phyloP scores from a whole-genome alignment of 257 asterid species.

The Capsicum rhomboideum region DNA sequence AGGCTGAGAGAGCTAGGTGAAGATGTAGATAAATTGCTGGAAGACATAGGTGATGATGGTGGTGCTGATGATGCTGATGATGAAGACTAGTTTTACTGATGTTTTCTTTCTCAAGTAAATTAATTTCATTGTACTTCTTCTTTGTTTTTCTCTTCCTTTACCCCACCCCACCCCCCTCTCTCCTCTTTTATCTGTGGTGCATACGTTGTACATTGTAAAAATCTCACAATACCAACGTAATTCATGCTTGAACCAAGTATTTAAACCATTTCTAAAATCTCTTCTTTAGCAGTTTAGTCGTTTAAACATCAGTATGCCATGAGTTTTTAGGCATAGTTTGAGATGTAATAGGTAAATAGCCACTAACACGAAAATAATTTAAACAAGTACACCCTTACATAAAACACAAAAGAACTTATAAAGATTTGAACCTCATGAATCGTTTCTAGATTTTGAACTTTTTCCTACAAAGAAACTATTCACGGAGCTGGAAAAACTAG shows the following conservation, averaged over 20 bases:
- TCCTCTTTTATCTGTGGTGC: background rate
- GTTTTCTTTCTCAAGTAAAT: background rate
- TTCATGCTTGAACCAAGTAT: background rate
- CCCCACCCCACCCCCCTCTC: background rate
- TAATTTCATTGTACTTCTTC: background rate
- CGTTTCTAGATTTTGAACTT: too few relatives aligned
- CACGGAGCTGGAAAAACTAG: too few relatives aligned
- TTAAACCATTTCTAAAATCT: too few relatives aligned
- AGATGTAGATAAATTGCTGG: constrained; percentile 65
- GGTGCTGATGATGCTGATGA: constrained; percentile 53
- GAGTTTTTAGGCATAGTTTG: too few relatives aligned
- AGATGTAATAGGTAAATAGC: too few relatives aligned
- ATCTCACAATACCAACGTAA: background rate
- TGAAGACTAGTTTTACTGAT: constrained; percentile 30
- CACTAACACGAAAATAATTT: too few relatives aligned
- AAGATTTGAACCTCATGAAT: too few relatives aligned
- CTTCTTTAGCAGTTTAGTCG: background rate
- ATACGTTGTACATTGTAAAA: constrained; percentile 1
- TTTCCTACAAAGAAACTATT: too few relatives aligned
- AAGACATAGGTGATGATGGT: constrained; percentile 61
- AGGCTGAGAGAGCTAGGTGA: constrained; percentile 68
- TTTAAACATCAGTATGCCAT: too few relatives aligned
- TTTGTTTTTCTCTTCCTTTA: background rate
- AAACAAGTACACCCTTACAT: too few relatives aligned
- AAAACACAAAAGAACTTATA: too few relatives aligned